Evolutionary conservation across 495 filamentous ascomycete genomes (phyloP).

Genomic region (Tuber borchii): DNA sequence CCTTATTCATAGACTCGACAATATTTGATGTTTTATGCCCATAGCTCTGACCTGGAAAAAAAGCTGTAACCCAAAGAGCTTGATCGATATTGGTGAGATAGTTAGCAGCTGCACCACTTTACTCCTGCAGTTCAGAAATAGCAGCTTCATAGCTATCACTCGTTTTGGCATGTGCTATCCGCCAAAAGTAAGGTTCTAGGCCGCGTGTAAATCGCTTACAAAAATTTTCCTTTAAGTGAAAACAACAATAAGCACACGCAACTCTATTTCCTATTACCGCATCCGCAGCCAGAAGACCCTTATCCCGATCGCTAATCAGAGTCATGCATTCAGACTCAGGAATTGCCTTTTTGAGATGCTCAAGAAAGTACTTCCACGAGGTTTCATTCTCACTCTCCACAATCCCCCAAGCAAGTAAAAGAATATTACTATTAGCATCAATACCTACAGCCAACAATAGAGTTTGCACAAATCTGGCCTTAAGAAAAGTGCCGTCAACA

Average conservation of each 20-base stretch:
- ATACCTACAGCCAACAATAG: slow-evolving; percentile 16
- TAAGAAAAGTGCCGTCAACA: slow-evolving; percentile 18
- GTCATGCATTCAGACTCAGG: background rate
- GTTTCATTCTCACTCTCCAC: slow-evolving; percentile 20
- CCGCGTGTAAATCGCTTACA: background rate
- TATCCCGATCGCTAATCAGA: slow-evolving; percentile 9
- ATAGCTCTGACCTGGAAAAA: background rate
- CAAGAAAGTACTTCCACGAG: slow-evolving; percentile 16
- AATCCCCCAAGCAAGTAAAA: slow-evolving; percentile 14
- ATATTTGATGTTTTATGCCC: slow-evolving; percentile 18
- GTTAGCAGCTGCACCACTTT: background rate
- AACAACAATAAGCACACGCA: background rate
- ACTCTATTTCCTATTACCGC: background rate
- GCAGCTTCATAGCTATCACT: background rate
- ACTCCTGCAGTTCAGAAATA: background rate
- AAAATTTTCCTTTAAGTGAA: slow-evolving; percentile 12
- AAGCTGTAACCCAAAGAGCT: slow-evolving; percentile 1
- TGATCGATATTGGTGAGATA: slow-evolving; percentile 8
- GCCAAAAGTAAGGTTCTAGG: slow-evolving; percentile 10
- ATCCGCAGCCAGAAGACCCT: slow-evolving; percentile 12
- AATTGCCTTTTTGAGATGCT: background rate
- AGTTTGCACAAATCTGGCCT: slow-evolving; percentile 12
- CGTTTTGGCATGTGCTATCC: slow-evolving; percentile 7
- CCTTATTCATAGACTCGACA: slow-evolving; percentile 8
- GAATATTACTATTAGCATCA: slow-evolving; percentile 19